Evolutionary conservation across 257 asterid genomes (phyloP).

Genomic region (Coffea eugenioides): DNA sequence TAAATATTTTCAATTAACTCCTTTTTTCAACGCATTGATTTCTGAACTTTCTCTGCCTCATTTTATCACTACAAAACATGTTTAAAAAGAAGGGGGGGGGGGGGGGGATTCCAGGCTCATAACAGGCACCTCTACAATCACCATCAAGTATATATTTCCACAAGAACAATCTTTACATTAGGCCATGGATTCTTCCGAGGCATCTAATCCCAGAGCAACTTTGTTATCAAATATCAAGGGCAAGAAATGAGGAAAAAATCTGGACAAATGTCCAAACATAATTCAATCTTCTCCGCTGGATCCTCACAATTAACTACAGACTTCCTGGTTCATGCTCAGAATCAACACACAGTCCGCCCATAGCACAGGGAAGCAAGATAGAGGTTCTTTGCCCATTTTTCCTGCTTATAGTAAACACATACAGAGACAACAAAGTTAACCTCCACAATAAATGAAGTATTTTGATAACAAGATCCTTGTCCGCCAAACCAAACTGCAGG

Average conservation of each 20-base stretch:
- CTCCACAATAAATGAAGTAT: neutral
- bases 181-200: neutral
- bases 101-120: neutral
- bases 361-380: conserved; percentile 36
- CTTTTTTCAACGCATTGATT: neutral
- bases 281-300: neutral
- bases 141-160: neutral
- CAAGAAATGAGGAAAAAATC: neutral
- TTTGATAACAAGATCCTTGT: neutral
- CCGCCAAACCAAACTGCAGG: neutral
- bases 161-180: neutral
- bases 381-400: conserved; percentile 39
- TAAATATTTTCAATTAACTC: too few species aligned
- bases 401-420: conserved; percentile 6
- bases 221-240: neutral
- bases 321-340: neutral
- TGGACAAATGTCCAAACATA: neutral
- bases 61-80: neutral
- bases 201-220: neutral
- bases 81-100: neutral
- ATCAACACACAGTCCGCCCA: conserved; percentile 34
- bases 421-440: neutral
- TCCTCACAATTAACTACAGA: neutral
- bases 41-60: neutral
- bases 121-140: neutral